Conservation (phyloP, 177 flowering plant species). For the Vitis hybrid region DNA sequence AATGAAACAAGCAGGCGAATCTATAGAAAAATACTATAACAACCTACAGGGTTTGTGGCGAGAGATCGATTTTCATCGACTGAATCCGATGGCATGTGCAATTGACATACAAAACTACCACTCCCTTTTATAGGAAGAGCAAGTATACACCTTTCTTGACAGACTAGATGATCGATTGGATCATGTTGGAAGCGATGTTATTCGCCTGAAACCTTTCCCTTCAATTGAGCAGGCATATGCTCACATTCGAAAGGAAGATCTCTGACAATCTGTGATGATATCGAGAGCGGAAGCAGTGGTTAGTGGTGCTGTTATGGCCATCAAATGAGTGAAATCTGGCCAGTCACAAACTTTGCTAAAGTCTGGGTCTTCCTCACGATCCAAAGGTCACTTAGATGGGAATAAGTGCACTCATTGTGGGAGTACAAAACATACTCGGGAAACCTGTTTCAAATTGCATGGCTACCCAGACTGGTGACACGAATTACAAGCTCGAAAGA, state of each 20-base stretch:
- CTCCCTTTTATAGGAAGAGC: conserved; percentile 1
- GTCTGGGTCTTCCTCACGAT: background rate
- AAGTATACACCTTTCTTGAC: background rate
- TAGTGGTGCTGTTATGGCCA: conserved; percentile 1
- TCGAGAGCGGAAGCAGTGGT: background rate
- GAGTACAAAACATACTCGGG: background rate
- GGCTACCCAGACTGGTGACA: background rate
- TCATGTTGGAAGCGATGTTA: background rate
- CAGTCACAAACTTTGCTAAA: background rate
- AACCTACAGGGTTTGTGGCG: background rate
- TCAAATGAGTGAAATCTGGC: background rate
- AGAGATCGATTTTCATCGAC: background rate
- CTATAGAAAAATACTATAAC: background rate
- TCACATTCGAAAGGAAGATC: background rate
- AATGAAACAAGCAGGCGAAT: background rate
- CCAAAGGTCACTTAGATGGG: background rate
- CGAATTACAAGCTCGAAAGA: conserved; percentile 3
- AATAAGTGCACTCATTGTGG: conserved; percentile 2
- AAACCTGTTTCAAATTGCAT: too few species aligned
- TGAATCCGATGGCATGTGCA: background rate
- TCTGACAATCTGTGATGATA: background rate
- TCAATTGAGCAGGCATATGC: background rate
- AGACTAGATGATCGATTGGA: conserved; percentile 1
- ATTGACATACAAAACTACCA: background rate
- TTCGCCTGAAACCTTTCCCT: too few species aligned